Evolutionary conservation across 257 asterid genomes (phyloP).

Genomic region (Euphrasia confusa): DNA sequence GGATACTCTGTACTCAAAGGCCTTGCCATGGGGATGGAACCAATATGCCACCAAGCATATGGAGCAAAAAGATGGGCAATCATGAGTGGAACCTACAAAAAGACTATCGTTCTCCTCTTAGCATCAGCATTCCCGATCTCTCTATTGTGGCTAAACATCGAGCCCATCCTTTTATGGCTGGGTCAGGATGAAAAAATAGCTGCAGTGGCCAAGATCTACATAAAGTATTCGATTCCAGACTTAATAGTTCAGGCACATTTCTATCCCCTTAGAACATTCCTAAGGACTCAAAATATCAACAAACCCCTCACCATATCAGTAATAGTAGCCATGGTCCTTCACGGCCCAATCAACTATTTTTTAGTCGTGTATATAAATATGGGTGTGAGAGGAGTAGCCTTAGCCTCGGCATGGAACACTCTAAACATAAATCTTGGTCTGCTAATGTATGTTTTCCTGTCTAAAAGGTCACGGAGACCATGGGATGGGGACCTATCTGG

Average conservation of each 20-base stretch:
- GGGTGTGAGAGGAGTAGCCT: slow-evolving; percentile 46
- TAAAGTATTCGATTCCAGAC: slow-evolving; percentile 44
- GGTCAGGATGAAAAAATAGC: slow-evolving; percentile 37
- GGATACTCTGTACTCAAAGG: slow-evolving; percentile 48
- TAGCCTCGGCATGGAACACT: slow-evolving; percentile 50
- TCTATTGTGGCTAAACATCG: slow-evolving; percentile 41
- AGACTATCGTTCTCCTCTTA: slow-evolving; percentile 40
- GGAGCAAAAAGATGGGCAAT: slow-evolving; percentile 45
- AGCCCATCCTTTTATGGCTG: slow-evolving; percentile 39
- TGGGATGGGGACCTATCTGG: slow-evolving; percentile 32
- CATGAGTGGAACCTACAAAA: slow-evolving; percentile 34
- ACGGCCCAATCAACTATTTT: slow-evolving; percentile 40
- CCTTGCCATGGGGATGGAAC: slow-evolving; percentile 49
- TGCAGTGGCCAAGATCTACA: slow-evolving; percentile 33
- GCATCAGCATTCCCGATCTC: slow-evolving; percentile 31
- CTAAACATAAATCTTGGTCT: slow-evolving; percentile 37
- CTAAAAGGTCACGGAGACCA: slow-evolving; percentile 33
- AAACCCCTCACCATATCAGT: slow-evolving; percentile 39
- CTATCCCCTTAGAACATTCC: slow-evolving; percentile 42
- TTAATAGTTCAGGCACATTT: slow-evolving; percentile 43
- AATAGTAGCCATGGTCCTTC: slow-evolving; percentile 40
- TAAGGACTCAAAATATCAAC: slow-evolving; percentile 52
- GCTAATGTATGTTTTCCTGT: slow-evolving; percentile 30
- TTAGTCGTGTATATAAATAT: slow-evolving; percentile 32
- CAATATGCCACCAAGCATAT: slow-evolving; percentile 49